Conservation (phyloP, 345 rosid genomes). For the Populus nigra region DNA sequence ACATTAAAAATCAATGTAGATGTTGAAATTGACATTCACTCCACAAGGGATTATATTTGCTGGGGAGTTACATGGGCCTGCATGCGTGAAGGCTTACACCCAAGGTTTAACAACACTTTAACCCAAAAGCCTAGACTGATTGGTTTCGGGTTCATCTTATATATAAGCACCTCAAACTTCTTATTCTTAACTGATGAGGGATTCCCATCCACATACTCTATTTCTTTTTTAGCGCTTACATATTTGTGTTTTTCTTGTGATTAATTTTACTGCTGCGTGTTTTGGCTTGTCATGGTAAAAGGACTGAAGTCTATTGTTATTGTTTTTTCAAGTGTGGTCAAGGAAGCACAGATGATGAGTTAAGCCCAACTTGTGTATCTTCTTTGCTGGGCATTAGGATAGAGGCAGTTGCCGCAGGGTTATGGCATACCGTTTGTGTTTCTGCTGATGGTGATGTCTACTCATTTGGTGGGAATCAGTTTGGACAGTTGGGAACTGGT, state of each 20-base stretch:
- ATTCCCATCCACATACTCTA: conserved; percentile 5
- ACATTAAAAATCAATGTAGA: conserved; percentile 41
- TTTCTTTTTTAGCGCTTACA: conserved; percentile 21
- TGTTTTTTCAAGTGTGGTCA: conserved; percentile 80
- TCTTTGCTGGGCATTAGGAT: conserved; percentile 79
- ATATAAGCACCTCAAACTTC: no score
- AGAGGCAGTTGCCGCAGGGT: conserved; percentile 77
- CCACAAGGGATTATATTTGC: conserved; percentile 30
- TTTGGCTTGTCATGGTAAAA: background rate
- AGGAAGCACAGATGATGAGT: conserved; percentile 91
- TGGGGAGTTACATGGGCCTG: no score
- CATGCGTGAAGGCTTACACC: no score
- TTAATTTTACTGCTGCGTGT: conserved; percentile 7
- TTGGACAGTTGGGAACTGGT: conserved; percentile 97
- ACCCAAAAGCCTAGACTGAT: no score
- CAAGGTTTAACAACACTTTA: no score
- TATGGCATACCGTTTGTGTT: conserved; percentile 91
- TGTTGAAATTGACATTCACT: conserved; percentile 55
- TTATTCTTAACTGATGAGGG: no score
- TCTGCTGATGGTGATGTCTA: conserved; percentile 90
- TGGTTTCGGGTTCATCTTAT: no score
- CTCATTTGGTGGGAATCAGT: conserved; percentile 95
- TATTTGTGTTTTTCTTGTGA: conserved; percentile 1
- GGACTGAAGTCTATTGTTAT: conserved; percentile 16
- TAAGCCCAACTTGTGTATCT: conserved; percentile 84